Evolutionary conservation across 2,329 filamentous ascomycete genomes (phyloP), one percentile per base, ranked within the genome.

Genomic region (Sporothrix pseudoabietina): DNA sequence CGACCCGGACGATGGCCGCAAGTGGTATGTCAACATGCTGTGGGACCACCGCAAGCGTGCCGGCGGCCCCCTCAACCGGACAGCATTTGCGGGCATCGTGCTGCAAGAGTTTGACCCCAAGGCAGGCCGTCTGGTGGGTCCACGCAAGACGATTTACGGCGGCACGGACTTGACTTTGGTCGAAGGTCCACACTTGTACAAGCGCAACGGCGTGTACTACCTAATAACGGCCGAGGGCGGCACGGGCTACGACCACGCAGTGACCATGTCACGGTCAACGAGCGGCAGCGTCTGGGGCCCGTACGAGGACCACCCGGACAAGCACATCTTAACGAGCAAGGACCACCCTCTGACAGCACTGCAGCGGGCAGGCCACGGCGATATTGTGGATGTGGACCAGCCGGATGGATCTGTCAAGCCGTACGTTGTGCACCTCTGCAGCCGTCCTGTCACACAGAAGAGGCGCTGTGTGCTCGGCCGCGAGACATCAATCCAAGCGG

Each of bases 151-250:
- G 74, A 82, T 88, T 74, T 90, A 86, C 78, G 76, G 79, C 2
- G 88, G 88, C 39, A 89, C 86, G 5, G 86, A 87, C 0, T 80
- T 90, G 0, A 83, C 81, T 22, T 82, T 87, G 2, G 77, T 88
- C 12, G 88, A 90, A 77, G 88, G 84, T 0, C 87, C 88, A 2
- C 88, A 90, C 76, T 77, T 90, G 3, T 89, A 89, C 79, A 87
- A 87, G 79, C 83, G 86, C 59, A 85, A 86, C 52, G 86, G 85
- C 8, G 88, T 84, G 82, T 90, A 89, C 76, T 89, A 90, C 76
- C 82, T 90, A 8, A 80, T 89, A 6, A 88, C 86, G 0, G 88
- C 88, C 2, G 87, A 89, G 77, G 88, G 87, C 35, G 88, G 88
- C 4, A 90, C 88, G 0, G 89, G 85, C 5, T 88, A 87, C 74